A percentile compares a stretch with the other conserved stretches of the same genome.
phyloP scores from a whole-genome alignment of 768 basidiomycete species.

The Boletales sp. region DNA sequence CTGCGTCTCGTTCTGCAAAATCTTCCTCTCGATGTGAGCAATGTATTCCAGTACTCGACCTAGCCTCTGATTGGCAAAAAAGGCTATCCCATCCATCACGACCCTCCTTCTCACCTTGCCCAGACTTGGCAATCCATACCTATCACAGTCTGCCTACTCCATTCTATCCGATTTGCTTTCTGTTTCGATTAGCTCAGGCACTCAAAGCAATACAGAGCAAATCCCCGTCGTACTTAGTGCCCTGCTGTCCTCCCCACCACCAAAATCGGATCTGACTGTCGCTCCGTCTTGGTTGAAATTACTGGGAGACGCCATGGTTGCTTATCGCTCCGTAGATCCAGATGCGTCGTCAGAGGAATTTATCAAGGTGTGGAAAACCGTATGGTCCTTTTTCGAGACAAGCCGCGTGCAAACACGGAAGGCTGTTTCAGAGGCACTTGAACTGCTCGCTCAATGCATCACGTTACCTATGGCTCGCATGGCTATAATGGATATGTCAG shows the following conservation, averaged over 20 bases:
- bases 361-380: constrained; percentile 63
- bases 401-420: constrained; percentile 57
- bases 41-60: constrained; percentile 3
- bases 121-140: constrained; percentile 82
- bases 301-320: constrained; percentile 68
- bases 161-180: constrained; percentile 80
- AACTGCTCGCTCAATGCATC: constrained; percentile 66
- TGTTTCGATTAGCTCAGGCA: constrained; percentile 47
- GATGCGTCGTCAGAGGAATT: constrained; percentile 53
- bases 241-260: constrained; percentile 65
- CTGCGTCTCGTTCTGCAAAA: constrained; percentile 57
- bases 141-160: constrained; percentile 85
- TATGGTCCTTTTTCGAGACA: constrained; percentile 79
- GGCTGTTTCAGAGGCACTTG: constrained; percentile 60
- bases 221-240: constrained; percentile 61
- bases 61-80: constrained; percentile 13
- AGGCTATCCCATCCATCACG: constrained; percentile 74
- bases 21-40: constrained; percentile 68
- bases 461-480: constrained; percentile 55
- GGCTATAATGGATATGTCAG: constrained; percentile 45
- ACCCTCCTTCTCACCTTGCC: constrained; percentile 76
- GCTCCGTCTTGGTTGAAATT: constrained; percentile 78
- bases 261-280: constrained; percentile 63
- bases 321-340: constrained; percentile 51
- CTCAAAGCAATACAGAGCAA: constrained; percentile 48